Conservation (phyloP, 139 green algal species). For the Chlamydomonas schloesseri region DNA sequence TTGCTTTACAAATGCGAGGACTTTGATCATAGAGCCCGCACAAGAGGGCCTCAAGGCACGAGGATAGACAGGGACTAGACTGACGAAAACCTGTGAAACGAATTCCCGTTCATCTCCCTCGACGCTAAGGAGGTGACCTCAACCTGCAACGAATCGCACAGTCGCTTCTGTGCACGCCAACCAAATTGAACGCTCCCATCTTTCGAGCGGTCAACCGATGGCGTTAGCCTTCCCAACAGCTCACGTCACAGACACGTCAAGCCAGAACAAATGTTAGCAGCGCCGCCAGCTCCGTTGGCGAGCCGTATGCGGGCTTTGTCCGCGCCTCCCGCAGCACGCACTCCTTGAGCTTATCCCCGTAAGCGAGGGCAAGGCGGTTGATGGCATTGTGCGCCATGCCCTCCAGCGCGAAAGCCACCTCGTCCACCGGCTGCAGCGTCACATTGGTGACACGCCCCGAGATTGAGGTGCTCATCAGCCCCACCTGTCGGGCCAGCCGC, state of each 20-base stretch:
- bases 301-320: constrained; percentile 35
- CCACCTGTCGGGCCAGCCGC: not conserved
- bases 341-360: constrained; percentile 43
- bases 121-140: no score
- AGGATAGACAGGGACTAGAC: no score
- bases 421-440: constrained; percentile 49
- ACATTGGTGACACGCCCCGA: constrained; percentile 4
- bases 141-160: no score
- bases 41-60: no score
- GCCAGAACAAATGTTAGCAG: constrained; percentile 13
- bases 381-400: constrained; percentile 26
- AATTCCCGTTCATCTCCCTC: no score
- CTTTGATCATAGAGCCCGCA: no score
- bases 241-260: no score
- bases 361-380: constrained; percentile 44
- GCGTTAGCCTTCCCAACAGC: no score
- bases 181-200: no score
- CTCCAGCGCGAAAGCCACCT: constrained; percentile 52
- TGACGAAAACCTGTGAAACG: no score
- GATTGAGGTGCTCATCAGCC: constrained; percentile 1
- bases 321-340: constrained; percentile 39
- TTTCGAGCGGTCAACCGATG: no score
- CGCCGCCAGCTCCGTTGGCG: not conserved
- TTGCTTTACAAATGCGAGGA: not conserved
- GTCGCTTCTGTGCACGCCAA: no score